Evolutionary conservation across 2,329 filamentous ascomycete species (phyloP).

Genomic region (Colletotrichum siamense): DNA sequence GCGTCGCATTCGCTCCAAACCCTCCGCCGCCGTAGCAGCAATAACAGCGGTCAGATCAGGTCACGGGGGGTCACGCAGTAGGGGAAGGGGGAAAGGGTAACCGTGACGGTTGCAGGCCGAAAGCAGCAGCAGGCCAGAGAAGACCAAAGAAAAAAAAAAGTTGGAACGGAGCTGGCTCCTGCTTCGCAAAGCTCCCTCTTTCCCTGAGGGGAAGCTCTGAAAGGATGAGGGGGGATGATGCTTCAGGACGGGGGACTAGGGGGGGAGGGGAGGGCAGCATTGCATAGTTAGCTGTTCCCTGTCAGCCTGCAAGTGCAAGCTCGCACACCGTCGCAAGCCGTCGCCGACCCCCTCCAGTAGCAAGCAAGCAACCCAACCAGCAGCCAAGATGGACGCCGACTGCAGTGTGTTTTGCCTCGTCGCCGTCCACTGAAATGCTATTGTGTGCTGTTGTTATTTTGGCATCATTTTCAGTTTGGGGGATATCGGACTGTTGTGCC

Average conservation of each 20-base stretch:
- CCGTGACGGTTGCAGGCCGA: neutral
- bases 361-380: neutral
- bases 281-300: neutral
- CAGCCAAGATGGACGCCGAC: neutral
- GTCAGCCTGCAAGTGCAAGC: neutral
- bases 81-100: neutral
- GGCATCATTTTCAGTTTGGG: neutral
- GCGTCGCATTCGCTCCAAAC: slow-evolving; percentile 12
- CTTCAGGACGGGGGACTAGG: neutral
- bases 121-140: neutral
- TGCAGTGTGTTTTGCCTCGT: neutral
- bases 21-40: neutral
- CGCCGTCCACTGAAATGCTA: neutral
- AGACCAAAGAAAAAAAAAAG: neutral
- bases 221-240: neutral
- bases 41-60: neutral
- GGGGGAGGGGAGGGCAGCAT: neutral
- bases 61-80: neutral
- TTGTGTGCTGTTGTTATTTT: neutral
- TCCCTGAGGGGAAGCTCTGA: neutral
- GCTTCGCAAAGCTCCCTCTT: neutral
- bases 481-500: neutral
- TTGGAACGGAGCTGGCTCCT: neutral
- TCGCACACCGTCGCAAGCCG: neutral
- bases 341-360: neutral